These are phyloP conservation scores for Rosa hybrid DNA, from an alignment of 331 rosid species.

Conservation along the genomic window DNA sequence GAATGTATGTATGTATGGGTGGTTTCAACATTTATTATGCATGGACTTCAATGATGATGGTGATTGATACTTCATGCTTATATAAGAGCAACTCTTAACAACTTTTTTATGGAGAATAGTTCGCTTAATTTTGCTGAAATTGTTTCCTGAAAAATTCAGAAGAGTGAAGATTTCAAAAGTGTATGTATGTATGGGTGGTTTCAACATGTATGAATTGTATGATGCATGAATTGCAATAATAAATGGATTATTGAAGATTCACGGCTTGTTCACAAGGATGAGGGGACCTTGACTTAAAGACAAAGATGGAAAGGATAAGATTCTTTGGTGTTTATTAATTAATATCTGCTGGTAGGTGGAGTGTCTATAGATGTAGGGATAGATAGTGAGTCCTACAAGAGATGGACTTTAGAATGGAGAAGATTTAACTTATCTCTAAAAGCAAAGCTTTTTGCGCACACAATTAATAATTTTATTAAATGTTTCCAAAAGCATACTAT, in stretches of 20 bases:
- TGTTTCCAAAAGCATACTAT: constrained; percentile 4
- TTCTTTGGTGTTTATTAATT: neutral
- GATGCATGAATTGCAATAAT: constrained; percentile 26
- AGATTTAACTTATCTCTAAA: neutral
- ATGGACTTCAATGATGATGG: constrained; percentile 31
- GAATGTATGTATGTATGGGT: constrained; percentile 27
- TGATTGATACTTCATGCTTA: constrained; percentile 11
- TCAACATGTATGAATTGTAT: constrained; percentile 9
- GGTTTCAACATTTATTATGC: constrained; percentile 32
- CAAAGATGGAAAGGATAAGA: constrained; percentile 13
- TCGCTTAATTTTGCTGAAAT: neutral
- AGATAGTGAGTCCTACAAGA: neutral
- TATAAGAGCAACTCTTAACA: neutral
- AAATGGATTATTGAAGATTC: neutral
- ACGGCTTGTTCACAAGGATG: neutral
- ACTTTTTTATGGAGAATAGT: neutral
- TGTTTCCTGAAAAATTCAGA: neutral
- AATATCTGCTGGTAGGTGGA: neutral
- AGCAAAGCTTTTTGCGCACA: neutral
- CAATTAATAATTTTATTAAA: neutral
- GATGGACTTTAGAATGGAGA: neutral
- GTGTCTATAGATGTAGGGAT: neutral
- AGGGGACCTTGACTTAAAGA: neutral
- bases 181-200: constrained; percentile 26
- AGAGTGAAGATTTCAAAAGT: neutral